Conservation (phyloP, 345 rosid genomes). For the Populus nigra region DNA sequence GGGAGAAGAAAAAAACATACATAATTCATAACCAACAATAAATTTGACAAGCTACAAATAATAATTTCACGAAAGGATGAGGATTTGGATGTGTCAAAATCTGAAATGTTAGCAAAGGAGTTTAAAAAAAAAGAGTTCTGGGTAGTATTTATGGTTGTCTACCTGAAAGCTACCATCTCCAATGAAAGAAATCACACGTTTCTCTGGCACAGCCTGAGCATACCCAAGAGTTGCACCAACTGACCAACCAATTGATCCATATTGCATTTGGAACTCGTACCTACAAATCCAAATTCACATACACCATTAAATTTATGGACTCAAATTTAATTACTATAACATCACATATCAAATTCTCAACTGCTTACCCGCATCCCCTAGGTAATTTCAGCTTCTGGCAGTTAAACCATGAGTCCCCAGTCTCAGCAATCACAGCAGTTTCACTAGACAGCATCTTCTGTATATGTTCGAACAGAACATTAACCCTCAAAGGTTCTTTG, state of each 20-base stretch:
- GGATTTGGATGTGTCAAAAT: not conserved
- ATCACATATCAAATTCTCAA: not conserved
- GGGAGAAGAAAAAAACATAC: not conserved
- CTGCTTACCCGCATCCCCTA: constrained; percentile 61
- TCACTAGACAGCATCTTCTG: constrained; percentile 68
- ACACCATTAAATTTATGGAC: not conserved
- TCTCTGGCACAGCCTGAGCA: constrained; percentile 69
- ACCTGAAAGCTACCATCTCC: constrained; percentile 94
- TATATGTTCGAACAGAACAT: constrained; percentile 64
- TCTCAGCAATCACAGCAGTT: constrained; percentile 77
- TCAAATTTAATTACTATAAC: not conserved
- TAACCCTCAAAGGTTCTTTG: constrained; percentile 68
- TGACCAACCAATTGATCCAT: constrained; percentile 89
- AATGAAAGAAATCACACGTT: constrained; percentile 73
- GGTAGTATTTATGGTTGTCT: not conserved
- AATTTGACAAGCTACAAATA: not conserved
- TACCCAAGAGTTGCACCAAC: constrained; percentile 84
- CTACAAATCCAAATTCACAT: constrained; percentile 28
- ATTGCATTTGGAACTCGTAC: constrained; percentile 88
- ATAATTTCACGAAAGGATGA: not conserved
- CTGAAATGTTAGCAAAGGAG: not conserved
- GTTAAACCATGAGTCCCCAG: constrained; percentile 88
- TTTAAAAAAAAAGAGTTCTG: not conserved
- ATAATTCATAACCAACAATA: not conserved
- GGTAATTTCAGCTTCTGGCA: constrained; percentile 84